Base-by-base conservation (phyloP, 2,329 filamentous ascomycete genomes). In the Teratosphaeriaceae sp. region DNA sequence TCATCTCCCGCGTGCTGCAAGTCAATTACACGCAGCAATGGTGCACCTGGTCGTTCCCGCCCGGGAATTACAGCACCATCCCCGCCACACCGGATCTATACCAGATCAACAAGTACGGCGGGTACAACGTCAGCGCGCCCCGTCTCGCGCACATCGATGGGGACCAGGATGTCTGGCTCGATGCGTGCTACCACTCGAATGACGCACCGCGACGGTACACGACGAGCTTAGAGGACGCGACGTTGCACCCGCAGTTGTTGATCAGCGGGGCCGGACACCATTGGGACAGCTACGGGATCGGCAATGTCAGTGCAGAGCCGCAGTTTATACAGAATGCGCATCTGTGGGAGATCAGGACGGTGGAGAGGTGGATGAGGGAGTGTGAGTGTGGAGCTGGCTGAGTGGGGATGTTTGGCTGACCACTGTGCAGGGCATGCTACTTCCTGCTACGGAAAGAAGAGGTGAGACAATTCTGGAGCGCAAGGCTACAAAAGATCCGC, bases 321-420 rank as follows among this genome's bases (percentile, higher is more conserved):
- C 66, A 72, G 44, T 76, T 73, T 46, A 73, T 88, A 3, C 68
- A 66, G 3, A 69, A 79, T n/a, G 72, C 76, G 1, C 84, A 88
- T 58, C 57, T 65, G 33, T 66, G 75, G 52, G 71, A 84, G 52
- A 66, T 78, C 15, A 64, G 69, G 31, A 83, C 84, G 60, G 83
- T 86, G 12, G 69, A 73, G 52, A 72, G 68, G 35, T 88, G 84
- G 84, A 53, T 88, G 63, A 54, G 71, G 49, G 76, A 82, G 55
- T 84, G 76, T 71, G 40, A 52, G 43, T 45, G 5, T 34, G 9
- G 31, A 13, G 6, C 4, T 34, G 18, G 31, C 12, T 34, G 6
- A n/a, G n/a, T n/a, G n/a, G n/a, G n/a, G n/a, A n/a, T n/a, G n/a
- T n/a, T n/a, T n/a, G n/a, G n/a, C n/a, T n/a, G n/a, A n/a, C n/a